These are phyloP conservation scores for Diaporthe amygdali DNA, from an alignment of 2,329 filamentous ascomycete species.

Conservation along the genomic window DNA sequence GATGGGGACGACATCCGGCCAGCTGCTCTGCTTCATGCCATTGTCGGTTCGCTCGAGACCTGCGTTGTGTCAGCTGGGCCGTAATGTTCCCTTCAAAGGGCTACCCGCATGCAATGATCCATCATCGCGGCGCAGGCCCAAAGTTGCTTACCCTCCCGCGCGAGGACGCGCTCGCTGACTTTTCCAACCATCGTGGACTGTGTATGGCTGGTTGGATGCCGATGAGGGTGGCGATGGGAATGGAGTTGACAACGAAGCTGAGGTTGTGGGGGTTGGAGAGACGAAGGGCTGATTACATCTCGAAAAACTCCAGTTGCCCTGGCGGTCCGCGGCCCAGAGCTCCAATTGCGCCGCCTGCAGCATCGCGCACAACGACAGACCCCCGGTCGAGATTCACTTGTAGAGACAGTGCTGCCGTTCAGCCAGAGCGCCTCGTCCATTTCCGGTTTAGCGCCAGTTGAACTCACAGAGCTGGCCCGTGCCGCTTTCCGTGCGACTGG, in stretches of 20 bases:
- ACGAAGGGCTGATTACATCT: slow-evolving; percentile 8
- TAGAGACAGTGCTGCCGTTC: slow-evolving; percentile 26
- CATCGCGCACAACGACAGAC: slow-evolving; percentile 17
- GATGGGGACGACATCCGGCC: slow-evolving; percentile 91
- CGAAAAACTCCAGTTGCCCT: slow-evolving; percentile 20
- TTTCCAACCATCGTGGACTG: slow-evolving; percentile 61
- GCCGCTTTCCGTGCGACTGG: neutral
- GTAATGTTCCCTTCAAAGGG: neutral
- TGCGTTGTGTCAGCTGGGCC: slow-evolving; percentile 42
- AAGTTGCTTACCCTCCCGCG: slow-evolving; percentile 59
- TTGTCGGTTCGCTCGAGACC: slow-evolving; percentile 97
- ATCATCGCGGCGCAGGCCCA: neutral
- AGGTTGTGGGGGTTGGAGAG: neutral
- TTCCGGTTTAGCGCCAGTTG: neutral
- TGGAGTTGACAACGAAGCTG: neutral
- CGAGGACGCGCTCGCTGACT: slow-evolving; percentile 69
- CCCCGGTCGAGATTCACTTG: slow-evolving; percentile 7
- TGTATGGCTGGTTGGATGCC: slow-evolving; percentile 30
- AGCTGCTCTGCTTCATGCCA: slow-evolving; percentile 93
- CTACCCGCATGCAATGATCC: neutral
- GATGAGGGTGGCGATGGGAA: slow-evolving; percentile 6
- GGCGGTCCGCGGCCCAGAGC: slow-evolving; percentile 9
- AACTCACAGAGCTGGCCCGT: neutral
- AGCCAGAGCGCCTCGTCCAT: slow-evolving; percentile 28
- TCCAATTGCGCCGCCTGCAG: slow-evolving; percentile 18